Evolutionary conservation across 2,329 filamentous ascomycete genomes (phyloP).

Genomic region (Cryphonectria naterciae): DNA sequence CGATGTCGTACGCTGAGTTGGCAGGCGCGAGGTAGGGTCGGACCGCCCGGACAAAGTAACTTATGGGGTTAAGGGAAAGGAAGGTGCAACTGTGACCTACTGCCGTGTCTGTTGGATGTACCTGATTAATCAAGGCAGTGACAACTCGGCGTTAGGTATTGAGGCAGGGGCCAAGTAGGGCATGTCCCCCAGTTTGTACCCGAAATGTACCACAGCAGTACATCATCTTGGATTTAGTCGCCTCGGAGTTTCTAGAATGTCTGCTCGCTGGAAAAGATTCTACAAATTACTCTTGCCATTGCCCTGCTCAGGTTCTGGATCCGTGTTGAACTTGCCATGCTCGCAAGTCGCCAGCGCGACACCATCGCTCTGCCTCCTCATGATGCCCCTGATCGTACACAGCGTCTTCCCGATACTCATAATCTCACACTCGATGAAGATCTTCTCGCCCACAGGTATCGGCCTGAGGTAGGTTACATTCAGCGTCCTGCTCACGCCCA

Average conservation of each 20-base stretch:
- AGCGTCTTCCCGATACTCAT: slow-evolving; percentile 61
- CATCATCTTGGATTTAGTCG: too few relatives aligned
- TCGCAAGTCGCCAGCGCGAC: slow-evolving; percentile 61
- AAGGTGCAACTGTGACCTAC: not conserved
- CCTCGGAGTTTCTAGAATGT: too few relatives aligned
- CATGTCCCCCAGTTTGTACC: too few relatives aligned
- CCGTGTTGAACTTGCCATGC: slow-evolving; percentile 67
- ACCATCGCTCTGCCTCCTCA: slow-evolving; percentile 58
- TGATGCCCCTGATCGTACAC: slow-evolving; percentile 56
- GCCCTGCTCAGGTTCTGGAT: slow-evolving; percentile 41
- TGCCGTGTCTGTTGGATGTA: not conserved
- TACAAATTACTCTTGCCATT: slow-evolving; percentile 17
- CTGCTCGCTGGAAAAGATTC: not conserved
- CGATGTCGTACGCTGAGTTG: not conserved
- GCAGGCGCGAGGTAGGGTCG: not conserved
- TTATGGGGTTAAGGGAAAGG: not conserved
- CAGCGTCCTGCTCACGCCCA: slow-evolving; percentile 69
- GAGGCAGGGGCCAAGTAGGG: too few relatives aligned
- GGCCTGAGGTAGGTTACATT: slow-evolving; percentile 71
- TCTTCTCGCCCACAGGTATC: slow-evolving; percentile 53
- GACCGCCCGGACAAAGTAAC: not conserved
- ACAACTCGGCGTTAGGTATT: not conserved
- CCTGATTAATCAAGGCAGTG: not conserved
- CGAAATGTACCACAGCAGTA: too few relatives aligned
- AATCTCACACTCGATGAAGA: slow-evolving; percentile 60